Base-by-base conservation (phyloP, 139 green algal genomes). In the Haematococcus sp. region DNA sequence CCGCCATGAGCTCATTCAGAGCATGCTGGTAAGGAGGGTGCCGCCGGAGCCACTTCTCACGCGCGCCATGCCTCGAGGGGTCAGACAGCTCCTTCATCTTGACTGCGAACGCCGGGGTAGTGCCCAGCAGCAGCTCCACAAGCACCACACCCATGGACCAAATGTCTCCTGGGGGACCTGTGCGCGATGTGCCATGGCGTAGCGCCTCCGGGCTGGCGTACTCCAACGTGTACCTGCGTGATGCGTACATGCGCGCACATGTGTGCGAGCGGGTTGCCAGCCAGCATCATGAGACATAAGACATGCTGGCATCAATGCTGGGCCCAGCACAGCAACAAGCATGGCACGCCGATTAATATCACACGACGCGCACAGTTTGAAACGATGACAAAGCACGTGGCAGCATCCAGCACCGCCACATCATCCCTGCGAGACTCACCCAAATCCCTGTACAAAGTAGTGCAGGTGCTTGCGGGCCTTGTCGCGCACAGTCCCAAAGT, bases 391-490 rank as follows among this genome's bases (percentile, higher is more conserved):
- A 49, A 7, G 40, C 40, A 49, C 59, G 61, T 28, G 61, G 19
- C 13, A 30, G 3, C 33, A 51, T 30, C 16, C 32, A 51, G 4
- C 3, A 30, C 27, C 3, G 3, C 22, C 40, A 7, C 31, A 17
- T n/a, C 11, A 25, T 30, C 7, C 9, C 61, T 68, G 64, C 43
- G 35, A 23, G 22, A 31, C 66, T 44, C 28, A 72, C 66, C 66
- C 66, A 27, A 72, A 72, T 2, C 66, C 66, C 4, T 46, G 34
- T 7, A 72, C 66, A 27, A 72, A 72, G 66, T 72, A 72, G 44
- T 72, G 66, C 16, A 72, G 27, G 25, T 72, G 66, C 43, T 72
- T 43, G 30, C 66, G 43, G 28, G 28, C 46, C 44, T 61, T 63
- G 4, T 72, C 66, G 27, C 66, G 44, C 25, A 46, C 28, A 11